A percentile compares a stretch with the other conserved stretches of the same genome.
These are phyloP conservation scores for Datisca glomerata DNA, from an alignment of 306 rosid genomes.

Conservation along the genomic window DNA sequence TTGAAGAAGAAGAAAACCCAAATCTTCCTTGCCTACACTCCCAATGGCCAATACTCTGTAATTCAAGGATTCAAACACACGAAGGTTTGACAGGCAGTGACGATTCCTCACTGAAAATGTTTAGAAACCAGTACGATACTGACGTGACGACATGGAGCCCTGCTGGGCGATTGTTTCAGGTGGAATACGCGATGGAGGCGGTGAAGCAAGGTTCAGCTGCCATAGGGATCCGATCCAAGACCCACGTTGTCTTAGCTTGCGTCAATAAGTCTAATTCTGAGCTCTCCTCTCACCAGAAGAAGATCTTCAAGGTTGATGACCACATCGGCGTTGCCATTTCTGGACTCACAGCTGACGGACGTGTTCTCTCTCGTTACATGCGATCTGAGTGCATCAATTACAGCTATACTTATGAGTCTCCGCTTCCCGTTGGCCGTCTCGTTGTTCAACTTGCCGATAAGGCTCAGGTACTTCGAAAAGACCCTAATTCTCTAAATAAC, in stretches of 20 bases:
- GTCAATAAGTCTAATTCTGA: conserved; percentile 90
- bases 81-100: too few species aligned
- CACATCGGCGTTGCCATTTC: conserved; percentile 98
- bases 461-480: conserved; percentile 55
- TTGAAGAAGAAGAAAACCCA: conserved; percentile 16
- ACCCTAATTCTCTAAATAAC: neutral
- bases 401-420: conserved; percentile 77
- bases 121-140: conserved; percentile 16
- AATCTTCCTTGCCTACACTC: conserved; percentile 7
- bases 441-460: conserved; percentile 97
- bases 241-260: conserved; percentile 82
- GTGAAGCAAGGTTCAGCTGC: conserved; percentile 98
- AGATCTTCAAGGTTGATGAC: conserved; percentile 96
- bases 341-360: conserved; percentile 92
- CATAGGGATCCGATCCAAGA: conserved; percentile 89
- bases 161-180: conserved; percentile 43
- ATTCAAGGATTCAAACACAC: too few species aligned
- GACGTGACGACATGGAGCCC: conserved; percentile 15
- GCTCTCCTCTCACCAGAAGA: conserved; percentile 95
- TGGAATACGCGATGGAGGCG: conserved; percentile 97
- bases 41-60: neutral
- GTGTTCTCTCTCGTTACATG: conserved; percentile 90
- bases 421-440: conserved; percentile 85
- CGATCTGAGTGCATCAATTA: conserved; percentile 85
- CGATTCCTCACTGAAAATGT: neutral